phyloP scores from a whole-genome alignment of 164 flowering plant genomes.

The Macadamia integrifolia region DNA sequence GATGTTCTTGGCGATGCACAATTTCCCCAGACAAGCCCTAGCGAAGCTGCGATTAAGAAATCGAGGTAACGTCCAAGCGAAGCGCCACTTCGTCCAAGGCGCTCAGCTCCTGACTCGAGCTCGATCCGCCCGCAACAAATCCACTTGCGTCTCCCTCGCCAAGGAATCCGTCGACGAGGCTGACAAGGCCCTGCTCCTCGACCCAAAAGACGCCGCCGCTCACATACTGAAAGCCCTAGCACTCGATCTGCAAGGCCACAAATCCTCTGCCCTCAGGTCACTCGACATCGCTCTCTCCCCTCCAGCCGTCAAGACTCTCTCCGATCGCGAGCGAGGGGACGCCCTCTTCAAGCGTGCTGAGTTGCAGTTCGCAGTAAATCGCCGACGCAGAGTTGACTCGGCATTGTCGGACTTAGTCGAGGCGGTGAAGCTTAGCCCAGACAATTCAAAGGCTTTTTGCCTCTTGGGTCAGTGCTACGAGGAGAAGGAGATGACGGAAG shows the following conservation, averaged over 20 bases:
- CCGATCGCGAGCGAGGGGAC: conserved; percentile 52
- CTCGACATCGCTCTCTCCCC: conserved; percentile 66
- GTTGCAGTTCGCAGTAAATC: conserved; percentile 40
- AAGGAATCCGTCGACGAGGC: conserved; percentile 53
- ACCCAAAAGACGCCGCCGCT: conserved; percentile 80
- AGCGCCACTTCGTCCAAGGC: conserved; percentile 82
- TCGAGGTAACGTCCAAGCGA: conserved; percentile 47
- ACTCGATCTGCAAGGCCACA: conserved; percentile 58
- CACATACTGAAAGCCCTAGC: conserved; percentile 76
- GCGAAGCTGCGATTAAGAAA: conserved; percentile 32
- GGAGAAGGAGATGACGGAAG: conserved; percentile 52
- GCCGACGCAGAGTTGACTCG: conserved; percentile 44
- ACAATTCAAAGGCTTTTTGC: conserved; percentile 43
- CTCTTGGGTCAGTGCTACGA: conserved; percentile 70
- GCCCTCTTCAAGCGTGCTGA: conserved; percentile 74
- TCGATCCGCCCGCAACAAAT: conserved; percentile 33
- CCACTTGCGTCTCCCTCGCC: conserved; percentile 39
- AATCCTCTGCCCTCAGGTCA: conserved; percentile 55
- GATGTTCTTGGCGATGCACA: conserved; percentile 37
- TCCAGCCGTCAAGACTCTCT: conserved; percentile 49
- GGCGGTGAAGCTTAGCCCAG: conserved; percentile 43
- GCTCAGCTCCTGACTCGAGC: conserved; percentile 74
- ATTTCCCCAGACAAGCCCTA: conserved; percentile 42
- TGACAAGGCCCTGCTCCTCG: conserved; percentile 56
- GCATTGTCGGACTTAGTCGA: conserved; percentile 53